These are phyloP conservation scores for Andrographis paniculata DNA, from an alignment of 305 asterid species.

Conservation along the genomic window DNA sequence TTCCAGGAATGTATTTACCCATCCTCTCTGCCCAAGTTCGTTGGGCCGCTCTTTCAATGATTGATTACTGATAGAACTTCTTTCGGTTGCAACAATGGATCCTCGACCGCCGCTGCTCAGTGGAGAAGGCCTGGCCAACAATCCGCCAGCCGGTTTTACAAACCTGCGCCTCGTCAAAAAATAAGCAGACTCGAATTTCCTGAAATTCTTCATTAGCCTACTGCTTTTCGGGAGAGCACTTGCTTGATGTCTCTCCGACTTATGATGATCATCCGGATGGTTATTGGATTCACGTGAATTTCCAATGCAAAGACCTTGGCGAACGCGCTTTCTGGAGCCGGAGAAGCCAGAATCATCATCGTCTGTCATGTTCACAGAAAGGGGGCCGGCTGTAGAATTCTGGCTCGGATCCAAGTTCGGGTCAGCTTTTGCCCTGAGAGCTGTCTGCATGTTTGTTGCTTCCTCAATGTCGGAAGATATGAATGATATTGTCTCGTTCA, in stretches of 20 bases:
- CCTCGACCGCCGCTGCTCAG: slow-evolving; percentile 32
- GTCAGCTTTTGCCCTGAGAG: slow-evolving; percentile 30
- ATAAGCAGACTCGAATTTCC: slow-evolving; percentile 55
- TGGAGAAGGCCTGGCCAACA: slow-evolving; percentile 29
- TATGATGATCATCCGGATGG: slow-evolving; percentile 25
- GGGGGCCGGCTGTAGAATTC: slow-evolving; percentile 25
- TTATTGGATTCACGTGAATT: slow-evolving; percentile 23
- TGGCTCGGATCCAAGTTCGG: slow-evolving; percentile 26
- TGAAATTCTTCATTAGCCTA: slow-evolving; percentile 54
- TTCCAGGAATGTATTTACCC: slow-evolving; percentile 52
- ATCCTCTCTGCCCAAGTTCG: slow-evolving; percentile 33
- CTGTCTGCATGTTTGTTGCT: slow-evolving; percentile 39
- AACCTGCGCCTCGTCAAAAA: slow-evolving; percentile 41
- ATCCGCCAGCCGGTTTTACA: slow-evolving; percentile 26
- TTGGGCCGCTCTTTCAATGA: slow-evolving; percentile 32
- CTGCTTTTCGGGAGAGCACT: slow-evolving; percentile 32
- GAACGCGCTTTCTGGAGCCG: slow-evolving; percentile 47
- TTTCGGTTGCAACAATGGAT: slow-evolving; percentile 36
- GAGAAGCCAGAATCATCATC: slow-evolving; percentile 37
- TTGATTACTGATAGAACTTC: slow-evolving; percentile 46
- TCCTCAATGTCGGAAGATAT: slow-evolving; percentile 57
- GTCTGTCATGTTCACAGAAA: slow-evolving; percentile 19
- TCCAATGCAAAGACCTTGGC: slow-evolving; percentile 24
- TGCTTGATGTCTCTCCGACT: slow-evolving; percentile 28
- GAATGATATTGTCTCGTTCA: slow-evolving; percentile 42